These are phyloP conservation scores for Fusarium subtropicale DNA, from an alignment of 2,329 filamentous ascomycete genomes.

Conservation along the genomic window DNA sequence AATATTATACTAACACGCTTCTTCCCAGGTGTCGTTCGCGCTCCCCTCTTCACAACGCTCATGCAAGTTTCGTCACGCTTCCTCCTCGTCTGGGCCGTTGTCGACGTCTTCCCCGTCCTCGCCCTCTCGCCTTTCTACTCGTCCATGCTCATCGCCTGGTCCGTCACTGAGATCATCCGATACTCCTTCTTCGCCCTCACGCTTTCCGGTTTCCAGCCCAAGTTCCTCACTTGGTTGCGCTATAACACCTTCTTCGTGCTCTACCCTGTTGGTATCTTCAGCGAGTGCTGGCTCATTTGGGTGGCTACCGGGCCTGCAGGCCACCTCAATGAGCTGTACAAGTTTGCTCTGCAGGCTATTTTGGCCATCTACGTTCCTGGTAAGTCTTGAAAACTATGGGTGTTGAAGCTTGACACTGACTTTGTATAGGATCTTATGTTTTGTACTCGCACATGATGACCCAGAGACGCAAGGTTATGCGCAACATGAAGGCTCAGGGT, in stretches of 20 bases:
- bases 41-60: slow-evolving; percentile 83
- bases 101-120: slow-evolving; percentile 77
- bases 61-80: slow-evolving; percentile 92
- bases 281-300: slow-evolving; percentile 86
- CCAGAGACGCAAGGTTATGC: slow-evolving; percentile 84
- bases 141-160: slow-evolving; percentile 88
- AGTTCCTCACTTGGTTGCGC: slow-evolving; percentile 79
- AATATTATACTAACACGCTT: slow-evolving; percentile 5
- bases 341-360: slow-evolving; percentile 71
- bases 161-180: slow-evolving; percentile 88
- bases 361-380: slow-evolving; percentile 84
- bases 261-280: slow-evolving; percentile 90
- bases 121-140: slow-evolving; percentile 73
- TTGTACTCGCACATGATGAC: slow-evolving; percentile 95
- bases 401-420: slow-evolving; percentile 5
- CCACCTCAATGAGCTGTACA: slow-evolving; percentile 60
- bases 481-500: slow-evolving; percentile 65
- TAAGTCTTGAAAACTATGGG: slow-evolving; percentile 56
- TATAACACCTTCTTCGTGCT: slow-evolving; percentile 95
- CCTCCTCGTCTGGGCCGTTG: slow-evolving; percentile 88
- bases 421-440: slow-evolving; percentile 73
- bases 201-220: slow-evolving; percentile 71
- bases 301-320: slow-evolving; percentile 71
- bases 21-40: slow-evolving; percentile 79
- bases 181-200: slow-evolving; percentile 91